A percentile compares a stretch with the other conserved stretches of the same genome.
Evolutionary conservation across 2,329 filamentous ascomycete genomes (phyloP).

Genomic region (Scedosporium boydii): DNA sequence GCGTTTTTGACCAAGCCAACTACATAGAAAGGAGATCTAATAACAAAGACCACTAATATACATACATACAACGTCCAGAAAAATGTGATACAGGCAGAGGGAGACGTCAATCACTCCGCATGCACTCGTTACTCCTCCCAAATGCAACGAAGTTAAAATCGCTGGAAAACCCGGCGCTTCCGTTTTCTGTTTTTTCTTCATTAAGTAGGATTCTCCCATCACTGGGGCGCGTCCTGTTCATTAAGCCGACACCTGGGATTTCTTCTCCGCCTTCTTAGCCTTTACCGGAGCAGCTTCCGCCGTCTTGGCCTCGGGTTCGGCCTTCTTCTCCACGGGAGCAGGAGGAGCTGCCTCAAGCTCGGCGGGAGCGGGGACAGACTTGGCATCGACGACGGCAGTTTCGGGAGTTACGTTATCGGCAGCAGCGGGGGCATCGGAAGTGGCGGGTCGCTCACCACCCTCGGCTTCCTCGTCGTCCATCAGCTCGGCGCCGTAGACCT

Average conservation of each 20-base stretch:
- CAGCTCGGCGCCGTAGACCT: constrained; percentile 84
- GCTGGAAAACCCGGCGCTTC: neutral
- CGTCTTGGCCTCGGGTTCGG: neutral
- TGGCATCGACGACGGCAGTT: neutral
- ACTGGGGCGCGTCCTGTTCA: neutral
- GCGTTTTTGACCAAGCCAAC: neutral
- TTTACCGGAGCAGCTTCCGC: neutral
- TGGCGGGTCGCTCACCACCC: constrained; percentile 12
- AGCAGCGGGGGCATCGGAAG: neutral
- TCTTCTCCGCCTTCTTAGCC: neutral
- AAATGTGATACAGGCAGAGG: neutral
- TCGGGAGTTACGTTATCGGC: neutral
- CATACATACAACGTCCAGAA: neutral
- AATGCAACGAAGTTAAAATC: neutral
- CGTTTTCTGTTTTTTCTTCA: neutral
- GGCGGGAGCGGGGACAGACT: neutral
- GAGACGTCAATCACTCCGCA: neutral
- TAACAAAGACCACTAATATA: neutral
- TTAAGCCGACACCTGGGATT: neutral
- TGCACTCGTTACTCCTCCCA: neutral
- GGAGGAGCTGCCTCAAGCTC: neutral
- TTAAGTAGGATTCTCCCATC: neutral
- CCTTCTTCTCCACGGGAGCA: neutral
- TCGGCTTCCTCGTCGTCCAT: constrained; percentile 57
- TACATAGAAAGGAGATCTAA: constrained; percentile 2